Base-by-base conservation (phyloP, 345 rosid genomes). In the Fremontodendron californicum region DNA sequence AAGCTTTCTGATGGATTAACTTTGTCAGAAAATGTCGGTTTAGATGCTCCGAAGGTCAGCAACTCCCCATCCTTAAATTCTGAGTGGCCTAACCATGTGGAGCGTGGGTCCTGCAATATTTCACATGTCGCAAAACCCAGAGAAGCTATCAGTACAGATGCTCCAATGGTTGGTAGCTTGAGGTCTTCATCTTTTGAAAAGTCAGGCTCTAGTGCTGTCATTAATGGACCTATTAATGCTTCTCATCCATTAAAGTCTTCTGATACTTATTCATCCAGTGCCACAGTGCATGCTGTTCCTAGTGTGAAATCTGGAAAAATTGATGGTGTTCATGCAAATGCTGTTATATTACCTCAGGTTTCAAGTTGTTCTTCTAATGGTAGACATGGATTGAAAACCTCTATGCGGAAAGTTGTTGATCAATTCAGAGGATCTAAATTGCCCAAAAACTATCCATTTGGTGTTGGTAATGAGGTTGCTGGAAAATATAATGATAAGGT, bases 401-500 rank as follows among this genome's bases (percentile, higher is more conserved):
- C 96, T 67, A 71, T 86, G 78, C 33, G 70, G 82, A 92, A 87
- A 82, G 92, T 82, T 80, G 92, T 85, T 79, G 97, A 91, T 75
- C 93, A 91, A 76, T 75, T 88, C 48, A 87, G 86, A 82, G 90
- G 90, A 64, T 84, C 94, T 37, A 88, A 87, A 78, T 77, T 78
- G 73, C 83, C 84, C 39, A 83, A 76, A 78, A 79, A 73, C 16
- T 43, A 63, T 71, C 71, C 79, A 11, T 27, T 21, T 5, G n/a
- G n/a, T n/a, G 71, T 79, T 76, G 87, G 83, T 37, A 84, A 37
- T 82, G 89, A 86, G 81, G 81, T 63, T 61, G 78, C 78, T 75
- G 90, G 89, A 80, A 88, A 83, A 86, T 88, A 87, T 82, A 83
- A 61, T 63, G 82, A 84, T 78, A 93, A 90, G 99, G 97, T 96